Evolutionary conservation across 2,329 filamentous ascomycete genomes (phyloP), one percentile per base, ranked within the genome.

Genomic region (Penicillium nordicum): DNA sequence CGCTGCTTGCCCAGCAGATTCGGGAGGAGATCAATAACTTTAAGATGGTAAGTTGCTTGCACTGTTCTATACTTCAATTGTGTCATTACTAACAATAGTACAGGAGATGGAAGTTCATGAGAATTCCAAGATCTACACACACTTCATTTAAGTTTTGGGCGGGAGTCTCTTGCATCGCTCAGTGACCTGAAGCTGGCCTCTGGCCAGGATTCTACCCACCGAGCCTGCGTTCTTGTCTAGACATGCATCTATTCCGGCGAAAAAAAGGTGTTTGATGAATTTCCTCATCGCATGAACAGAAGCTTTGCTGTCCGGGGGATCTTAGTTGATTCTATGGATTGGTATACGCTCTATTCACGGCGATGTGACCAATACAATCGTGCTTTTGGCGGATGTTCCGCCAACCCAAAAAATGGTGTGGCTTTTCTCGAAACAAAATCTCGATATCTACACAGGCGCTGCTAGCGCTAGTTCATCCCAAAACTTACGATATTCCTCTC

Each of bases 21-120:
- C 97, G 97, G 78, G 94, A 99, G 78, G 94, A 99, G 79, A 84
- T 99, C 67, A 99, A 99, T 78, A 95, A 88, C 67, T 99, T 99
- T 82, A 99, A 99, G 76, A 99, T 99, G 94, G 91, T 94, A 79
- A 60, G 87, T 77, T 42, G 2, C n/a, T 29, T 29, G 2, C 16
- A 36, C n/a, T 42, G 2, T 32, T 43, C 1, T 41, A 3, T 44
- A 18, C 10, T 25, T 34, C 5, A 7, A 1, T 14, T n/a, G 29
- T 47, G 36, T 25, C 14, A 5, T 53, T 50, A 54, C 63, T 58
- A 36, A 63, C 79, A 84, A 74, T 84, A 66, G 38, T 16, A 38
- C 60, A 97, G 94, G 94, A 99, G 80, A 99, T 99, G 94, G 94
- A 97, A 81, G 94, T 99, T 69, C 94, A 99, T 75, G 94, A 97